phyloP scores from a whole-genome alignment of 2,329 filamentous ascomycete species.

The Ascochyta pisi region DNA sequence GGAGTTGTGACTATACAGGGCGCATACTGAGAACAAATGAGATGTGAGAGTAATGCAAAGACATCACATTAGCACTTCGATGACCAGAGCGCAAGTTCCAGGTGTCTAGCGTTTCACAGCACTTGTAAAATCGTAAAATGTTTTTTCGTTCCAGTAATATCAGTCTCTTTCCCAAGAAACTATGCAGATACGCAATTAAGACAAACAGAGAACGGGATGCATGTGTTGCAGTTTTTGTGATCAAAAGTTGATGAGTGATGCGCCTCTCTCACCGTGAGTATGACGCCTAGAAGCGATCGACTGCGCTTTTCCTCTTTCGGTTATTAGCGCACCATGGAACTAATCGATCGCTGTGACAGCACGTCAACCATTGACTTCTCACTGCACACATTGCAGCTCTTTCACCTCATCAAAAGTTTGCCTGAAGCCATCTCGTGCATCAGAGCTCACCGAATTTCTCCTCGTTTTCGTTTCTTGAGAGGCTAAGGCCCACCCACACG shows the following conservation, averaged over 20 bases:
- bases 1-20: neutral
- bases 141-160: no score
- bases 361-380: slow-evolving; percentile 13
- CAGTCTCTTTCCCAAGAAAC: no score
- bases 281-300: slow-evolving; percentile 9
- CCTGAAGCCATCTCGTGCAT: slow-evolving; percentile 19
- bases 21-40: neutral
- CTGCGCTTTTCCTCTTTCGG: slow-evolving; percentile 5
- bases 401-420: slow-evolving; percentile 8
- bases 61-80: no score
- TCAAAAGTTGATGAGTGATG: no score
- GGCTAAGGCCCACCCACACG: slow-evolving; percentile 21
- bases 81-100: no score
- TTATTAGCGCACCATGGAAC: slow-evolving; percentile 6
- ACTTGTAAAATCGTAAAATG: no score
- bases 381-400: slow-evolving; percentile 17
- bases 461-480: slow-evolving; percentile 6
- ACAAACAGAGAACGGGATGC: no score
- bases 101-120: no score
- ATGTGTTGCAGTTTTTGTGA: no score
- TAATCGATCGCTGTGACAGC: slow-evolving; percentile 7
- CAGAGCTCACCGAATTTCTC: slow-evolving; percentile 6
- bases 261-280: neutral
- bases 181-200: no score
- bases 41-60: neutral